phyloP scores from a whole-genome alignment of 2,329 filamentous ascomycete species.

The Lasiodiplodia citricola region DNA sequence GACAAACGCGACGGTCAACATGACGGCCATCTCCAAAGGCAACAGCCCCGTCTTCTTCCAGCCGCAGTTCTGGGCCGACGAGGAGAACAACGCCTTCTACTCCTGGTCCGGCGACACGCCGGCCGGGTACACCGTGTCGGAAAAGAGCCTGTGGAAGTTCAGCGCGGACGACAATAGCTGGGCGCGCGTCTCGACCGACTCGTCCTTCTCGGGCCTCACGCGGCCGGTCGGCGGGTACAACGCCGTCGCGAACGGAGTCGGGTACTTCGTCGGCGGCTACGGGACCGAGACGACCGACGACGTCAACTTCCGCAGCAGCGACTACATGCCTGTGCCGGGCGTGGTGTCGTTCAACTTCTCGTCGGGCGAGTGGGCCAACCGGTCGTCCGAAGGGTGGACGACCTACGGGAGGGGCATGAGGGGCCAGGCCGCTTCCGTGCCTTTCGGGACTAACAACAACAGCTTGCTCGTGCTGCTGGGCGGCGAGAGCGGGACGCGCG shows the following conservation, averaged over 20 bases:
- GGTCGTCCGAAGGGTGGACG: neutral
- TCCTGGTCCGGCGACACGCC: constrained; percentile 8
- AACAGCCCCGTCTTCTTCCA: neutral
- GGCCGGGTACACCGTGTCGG: neutral
- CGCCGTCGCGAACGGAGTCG: neutral
- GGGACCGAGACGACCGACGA: neutral
- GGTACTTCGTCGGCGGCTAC: constrained; percentile 9
- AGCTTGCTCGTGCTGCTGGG: constrained; percentile 19
- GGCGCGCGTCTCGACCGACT: neutral
- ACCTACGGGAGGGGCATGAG: neutral
- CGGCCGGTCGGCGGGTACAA: constrained; percentile 1
- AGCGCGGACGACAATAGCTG: neutral
- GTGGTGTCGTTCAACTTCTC: constrained; percentile 20
- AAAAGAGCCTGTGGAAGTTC: constrained; percentile 21
- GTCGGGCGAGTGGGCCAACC: neutral
- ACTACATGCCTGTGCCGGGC: neutral
- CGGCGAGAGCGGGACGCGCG: neutral
- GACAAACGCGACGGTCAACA: constrained; percentile 20
- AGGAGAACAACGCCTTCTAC: neutral
- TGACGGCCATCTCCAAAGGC: constrained; percentile 6
- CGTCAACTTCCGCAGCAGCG: neutral
- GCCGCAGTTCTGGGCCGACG: constrained; percentile 2
- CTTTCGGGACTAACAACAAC: neutral
- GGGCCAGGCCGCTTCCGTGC: neutral
- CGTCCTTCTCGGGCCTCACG: neutral